Percentiles rank a stretch among this genome's conserved stretches.
Evolutionary conservation across 768 basidiomycete species (phyloP).

Genomic region (Mycena metata): DNA sequence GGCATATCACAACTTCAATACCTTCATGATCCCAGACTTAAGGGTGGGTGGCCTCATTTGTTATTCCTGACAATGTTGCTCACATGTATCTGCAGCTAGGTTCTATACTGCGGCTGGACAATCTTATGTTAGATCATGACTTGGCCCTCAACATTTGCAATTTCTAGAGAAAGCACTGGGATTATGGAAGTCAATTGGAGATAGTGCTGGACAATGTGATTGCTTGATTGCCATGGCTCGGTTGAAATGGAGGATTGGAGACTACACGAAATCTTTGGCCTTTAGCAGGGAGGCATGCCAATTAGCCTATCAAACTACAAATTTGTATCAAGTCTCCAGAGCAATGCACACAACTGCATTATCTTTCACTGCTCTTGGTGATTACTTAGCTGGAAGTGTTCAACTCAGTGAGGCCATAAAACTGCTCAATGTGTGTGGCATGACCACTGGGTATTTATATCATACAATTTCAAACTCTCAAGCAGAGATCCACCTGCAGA

Average conservation of each 20-base stretch:
- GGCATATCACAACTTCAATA: background rate
- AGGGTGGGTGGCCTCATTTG: background rate
- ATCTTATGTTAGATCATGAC: background rate
- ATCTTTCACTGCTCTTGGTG: background rate
- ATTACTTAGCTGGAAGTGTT: background rate
- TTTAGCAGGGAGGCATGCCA: background rate
- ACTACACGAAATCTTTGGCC: background rate
- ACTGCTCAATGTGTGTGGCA: background rate
- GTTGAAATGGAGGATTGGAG: background rate
- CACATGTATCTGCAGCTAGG: background rate
- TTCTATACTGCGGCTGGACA: conserved; percentile 1
- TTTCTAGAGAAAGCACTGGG: background rate
- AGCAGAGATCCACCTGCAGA: conserved; percentile 3
- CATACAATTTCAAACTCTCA: background rate
- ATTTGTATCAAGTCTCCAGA: background rate
- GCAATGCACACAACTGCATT: background rate
- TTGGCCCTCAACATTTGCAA: background rate
- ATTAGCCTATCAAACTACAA: background rate
- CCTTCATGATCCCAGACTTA: background rate
- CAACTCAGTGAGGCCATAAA: background rate
- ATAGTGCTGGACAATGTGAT: no score
- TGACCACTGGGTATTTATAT: background rate
- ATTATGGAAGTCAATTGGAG: background rate
- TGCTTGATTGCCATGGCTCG: background rate
- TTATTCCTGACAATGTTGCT: background rate